Base-by-base conservation (phyloP, 371 early-diverging fungal genomes). In the Actinomortierella ambigua region DNA sequence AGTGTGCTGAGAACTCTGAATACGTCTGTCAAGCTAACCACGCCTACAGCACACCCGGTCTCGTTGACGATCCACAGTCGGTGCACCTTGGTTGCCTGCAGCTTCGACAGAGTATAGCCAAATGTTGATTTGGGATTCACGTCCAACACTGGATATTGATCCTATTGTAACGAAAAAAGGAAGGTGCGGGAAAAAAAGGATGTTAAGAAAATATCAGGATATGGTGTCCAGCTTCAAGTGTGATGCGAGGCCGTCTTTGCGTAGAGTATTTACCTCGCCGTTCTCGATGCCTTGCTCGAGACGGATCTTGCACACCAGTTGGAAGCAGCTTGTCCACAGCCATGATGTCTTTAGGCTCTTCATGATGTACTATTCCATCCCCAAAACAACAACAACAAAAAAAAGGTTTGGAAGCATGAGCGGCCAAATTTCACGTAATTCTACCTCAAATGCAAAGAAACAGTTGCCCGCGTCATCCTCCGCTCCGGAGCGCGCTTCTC, bases 31-130 rank as follows among this genome's bases (percentile, higher is more conserved):
- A 93, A 70, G 15, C 89, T 88, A 9, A 93, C 85, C 15, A 93
- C 87, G 7, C 93, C 91, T 43, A 76, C 76, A 20, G 82, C 79
- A 42, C 75, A 60, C 23, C 80, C 80, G 43, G 65, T 51, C 28
- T 85, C 85, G 59, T 85, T 82, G 6, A 88, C 84, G 9, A 93
- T 88, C 94, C 94, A 95, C 14, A 95, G 82, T 48, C 95, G 89
- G 60, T 94, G 95, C 0, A 93, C 84, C 28, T 82, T 82, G 2
- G 94, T 93, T 14, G 95, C 94, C 24, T 88, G 78, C 53, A 93
- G 69, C 75, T 93, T 93, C 24, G 87, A 87, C 27, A 93, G 78
- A 0, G 90, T 82, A 18, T 86, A 85, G 6, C 87, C 82, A 53
- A 94, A 79, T 0, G 88, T 83, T 0, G 90, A 86, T 46, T 87